Base-by-base conservation (phyloP, 352 stramenopile genomes). In the Phytophthora chlamydospora region DNA sequence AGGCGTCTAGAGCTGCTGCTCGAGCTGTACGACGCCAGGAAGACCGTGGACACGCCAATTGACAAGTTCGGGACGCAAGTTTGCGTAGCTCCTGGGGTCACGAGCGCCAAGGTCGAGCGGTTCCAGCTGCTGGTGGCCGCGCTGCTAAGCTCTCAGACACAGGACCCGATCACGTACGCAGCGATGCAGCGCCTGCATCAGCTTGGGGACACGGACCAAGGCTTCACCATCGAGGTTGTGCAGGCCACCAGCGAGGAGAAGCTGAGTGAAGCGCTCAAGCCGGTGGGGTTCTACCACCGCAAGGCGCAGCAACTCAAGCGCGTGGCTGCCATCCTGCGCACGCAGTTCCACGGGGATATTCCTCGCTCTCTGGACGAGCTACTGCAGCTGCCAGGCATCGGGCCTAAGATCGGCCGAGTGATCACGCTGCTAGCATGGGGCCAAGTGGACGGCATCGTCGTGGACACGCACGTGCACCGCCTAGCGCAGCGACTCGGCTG, bases 391-490 rank as follows among this genome's bases (percentile, higher is more conserved):
- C 85, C 85, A 33, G 85, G 85, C 27, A 72, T 93, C 16, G 84
- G 84, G 0, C 82, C 84, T 4, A 93, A 93, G 62, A 85, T 93
- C 56, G 82, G 82, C 19, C 80, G 84, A 29, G 71, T 93, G 13
- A 75, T 89, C 21, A 52, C 79, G 42, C 55, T 91, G 40, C 48
- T 93, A 4, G 82, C 82, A 1, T 93, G 85, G 85, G 60, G 68
- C 12, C 49, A 76, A 40, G 77, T 80, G n/a, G 68, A 86, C 51
- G 85, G 85, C 1, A 70, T 93, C 41, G 80, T 91, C 35, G 85
- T 93, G 34, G 85, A 93, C 69, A 93, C 85, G 1, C 85, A 93
- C 58, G 78, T 93, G 10, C 85, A 91, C 42, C 82, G 85, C 10
- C 66, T 93, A 9, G 67, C 82, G 0, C 65, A 85, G n/a, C 78